Evolutionary conservation across 2,329 filamentous ascomycete species (phyloP).

Genomic region (Botryosphaeria dothidea): DNA sequence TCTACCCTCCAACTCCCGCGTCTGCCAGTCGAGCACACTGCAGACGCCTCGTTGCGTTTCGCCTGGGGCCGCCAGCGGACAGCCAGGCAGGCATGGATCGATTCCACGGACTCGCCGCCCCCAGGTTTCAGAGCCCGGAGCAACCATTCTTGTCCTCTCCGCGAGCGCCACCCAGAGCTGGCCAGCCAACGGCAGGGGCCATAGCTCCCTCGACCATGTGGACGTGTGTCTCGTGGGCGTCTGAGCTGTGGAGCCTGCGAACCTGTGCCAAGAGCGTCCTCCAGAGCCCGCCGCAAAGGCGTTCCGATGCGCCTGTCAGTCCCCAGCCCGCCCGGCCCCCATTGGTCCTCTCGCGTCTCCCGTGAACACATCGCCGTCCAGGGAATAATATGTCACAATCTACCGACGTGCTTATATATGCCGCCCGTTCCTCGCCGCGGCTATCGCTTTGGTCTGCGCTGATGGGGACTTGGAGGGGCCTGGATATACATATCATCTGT

Average conservation of each 20-base stretch:
- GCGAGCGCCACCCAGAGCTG: neutral
- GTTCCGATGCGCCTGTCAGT: neutral
- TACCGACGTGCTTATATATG: neutral
- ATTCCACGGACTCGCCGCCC: neutral
- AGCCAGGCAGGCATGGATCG: neutral
- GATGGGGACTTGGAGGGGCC: neutral
- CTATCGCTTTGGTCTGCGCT: neutral
- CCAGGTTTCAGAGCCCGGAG: constrained; percentile 13
- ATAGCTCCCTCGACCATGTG: neutral
- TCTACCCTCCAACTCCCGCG: neutral
- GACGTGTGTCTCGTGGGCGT: constrained; percentile 6
- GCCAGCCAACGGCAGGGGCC: neutral
- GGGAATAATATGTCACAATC: neutral
- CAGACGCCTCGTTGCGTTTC: neutral
- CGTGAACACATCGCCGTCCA: neutral
- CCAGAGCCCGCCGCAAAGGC: neutral
- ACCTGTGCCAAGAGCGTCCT: neutral
- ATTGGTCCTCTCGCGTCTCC: neutral
- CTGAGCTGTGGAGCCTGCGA: neutral
- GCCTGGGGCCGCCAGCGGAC: neutral
- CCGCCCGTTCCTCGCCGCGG: neutral
- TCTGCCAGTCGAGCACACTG: neutral
- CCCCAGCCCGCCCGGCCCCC: neutral
- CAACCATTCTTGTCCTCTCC: neutral
- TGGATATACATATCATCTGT: neutral